Conservation (phyloP, 2,329 filamentous ascomycete genomes). For the Pseudogymnoascus sp. region DNA sequence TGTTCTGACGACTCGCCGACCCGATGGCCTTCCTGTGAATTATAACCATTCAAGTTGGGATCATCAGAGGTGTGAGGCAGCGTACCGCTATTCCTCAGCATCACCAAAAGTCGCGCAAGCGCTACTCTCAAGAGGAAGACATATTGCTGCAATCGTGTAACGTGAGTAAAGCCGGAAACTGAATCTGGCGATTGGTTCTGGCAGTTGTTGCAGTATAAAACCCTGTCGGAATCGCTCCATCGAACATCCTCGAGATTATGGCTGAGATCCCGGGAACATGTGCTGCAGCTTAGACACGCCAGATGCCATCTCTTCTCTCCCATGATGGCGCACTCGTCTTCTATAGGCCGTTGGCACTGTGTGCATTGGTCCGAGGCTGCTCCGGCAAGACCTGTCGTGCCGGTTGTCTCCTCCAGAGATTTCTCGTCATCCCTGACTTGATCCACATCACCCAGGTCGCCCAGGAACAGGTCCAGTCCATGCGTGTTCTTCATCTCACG, state of each 20-base stretch:
- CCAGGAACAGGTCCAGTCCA: constrained; percentile 74
- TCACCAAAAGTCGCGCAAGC: constrained; percentile 79
- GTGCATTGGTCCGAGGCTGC: constrained; percentile 79
- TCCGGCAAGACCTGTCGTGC: constrained; percentile 59
- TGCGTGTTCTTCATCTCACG: constrained; percentile 68
- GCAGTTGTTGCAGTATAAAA: constrained; percentile 65
- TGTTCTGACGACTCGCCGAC: constrained; percentile 39
- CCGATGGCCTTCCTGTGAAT: constrained; percentile 57
- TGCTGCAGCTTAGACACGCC: constrained; percentile 62
- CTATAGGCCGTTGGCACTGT: constrained; percentile 76
- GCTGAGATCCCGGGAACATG: constrained; percentile 68
- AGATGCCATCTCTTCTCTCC: constrained; percentile 77
- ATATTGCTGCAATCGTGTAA: constrained; percentile 88
- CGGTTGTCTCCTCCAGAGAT: constrained; percentile 57
- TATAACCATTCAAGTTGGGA: constrained; percentile 57
- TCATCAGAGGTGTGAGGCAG: constrained; percentile 71
- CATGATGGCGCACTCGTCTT: constrained; percentile 79
- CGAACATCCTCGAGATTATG: constrained; percentile 60
- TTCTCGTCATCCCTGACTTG: constrained; percentile 63
- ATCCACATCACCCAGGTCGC: constrained; percentile 79
- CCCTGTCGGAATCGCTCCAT: constrained; percentile 60
- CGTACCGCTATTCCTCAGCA: constrained; percentile 74
- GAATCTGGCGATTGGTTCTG: constrained; percentile 49
- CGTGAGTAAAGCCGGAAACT: constrained; percentile 56
- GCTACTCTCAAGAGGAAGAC: constrained; percentile 88